Evolutionary conservation across 352 stramenopile genomes (phyloP).

Genomic region (Aphanomyces stellatus): DNA sequence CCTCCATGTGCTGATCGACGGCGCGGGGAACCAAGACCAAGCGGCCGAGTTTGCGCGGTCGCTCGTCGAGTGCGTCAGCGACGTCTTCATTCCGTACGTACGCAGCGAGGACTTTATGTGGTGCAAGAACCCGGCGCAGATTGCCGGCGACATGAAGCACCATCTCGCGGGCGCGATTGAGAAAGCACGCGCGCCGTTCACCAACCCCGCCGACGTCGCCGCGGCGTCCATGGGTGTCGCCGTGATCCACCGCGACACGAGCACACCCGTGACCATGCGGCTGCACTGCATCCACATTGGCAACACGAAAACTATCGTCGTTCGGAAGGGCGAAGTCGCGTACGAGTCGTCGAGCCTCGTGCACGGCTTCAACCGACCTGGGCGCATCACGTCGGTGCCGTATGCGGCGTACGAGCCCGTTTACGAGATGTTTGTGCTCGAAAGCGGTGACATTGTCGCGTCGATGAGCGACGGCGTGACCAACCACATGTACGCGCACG

Average conservation of each 20-base stretch:
- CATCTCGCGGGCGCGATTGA: not conserved
- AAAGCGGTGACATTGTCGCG: not conserved
- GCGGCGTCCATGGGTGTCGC: constrained; percentile 6
- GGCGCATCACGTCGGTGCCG: not conserved
- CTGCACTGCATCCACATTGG: constrained; percentile 11
- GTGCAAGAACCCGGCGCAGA: not conserved
- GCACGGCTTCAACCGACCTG: constrained; percentile 8
- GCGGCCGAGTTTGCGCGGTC: not conserved
- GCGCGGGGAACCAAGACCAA: not conserved
- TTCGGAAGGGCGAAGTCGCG: not conserved
- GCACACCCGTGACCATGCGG: not conserved
- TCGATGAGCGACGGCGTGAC: constrained; percentile 6
- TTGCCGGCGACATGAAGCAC: not conserved
- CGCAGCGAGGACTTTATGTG: constrained; percentile 5
- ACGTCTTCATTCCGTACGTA: not conserved
- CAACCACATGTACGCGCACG: constrained; percentile 16
- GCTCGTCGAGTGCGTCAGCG: not conserved
- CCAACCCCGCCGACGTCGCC: not conserved
- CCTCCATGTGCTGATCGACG: constrained; percentile 7
- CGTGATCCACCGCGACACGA: not conserved
- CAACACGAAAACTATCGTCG: constrained; percentile 16
- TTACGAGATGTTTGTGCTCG: constrained; percentile 10
- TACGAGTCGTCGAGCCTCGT: constrained; percentile 11
- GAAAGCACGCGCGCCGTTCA: not conserved
- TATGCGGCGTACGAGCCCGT: not conserved